phyloP scores from a whole-genome alignment of 768 basidiomycete species.

The Lentinula detonsa region DNA sequence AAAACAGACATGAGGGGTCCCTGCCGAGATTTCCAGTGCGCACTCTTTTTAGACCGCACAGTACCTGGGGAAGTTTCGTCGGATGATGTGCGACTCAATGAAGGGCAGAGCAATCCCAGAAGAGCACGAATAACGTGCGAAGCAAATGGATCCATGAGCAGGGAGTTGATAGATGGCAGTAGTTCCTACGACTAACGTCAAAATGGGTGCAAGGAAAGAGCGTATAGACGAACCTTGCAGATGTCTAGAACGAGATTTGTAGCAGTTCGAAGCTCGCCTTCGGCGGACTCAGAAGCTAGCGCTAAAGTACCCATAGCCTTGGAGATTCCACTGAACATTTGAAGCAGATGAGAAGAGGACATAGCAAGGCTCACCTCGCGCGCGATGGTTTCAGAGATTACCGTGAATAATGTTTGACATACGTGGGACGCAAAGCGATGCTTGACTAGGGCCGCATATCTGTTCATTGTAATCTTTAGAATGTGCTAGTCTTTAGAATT shows the following conservation, averaged over 20 bases:
- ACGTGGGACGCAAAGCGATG: conserved; percentile 97
- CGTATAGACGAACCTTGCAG: conserved; percentile 43
- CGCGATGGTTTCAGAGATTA: conserved; percentile 55
- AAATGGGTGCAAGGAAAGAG: neutral
- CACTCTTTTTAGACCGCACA: conserved; percentile 81
- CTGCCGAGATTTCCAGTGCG: conserved; percentile 75
- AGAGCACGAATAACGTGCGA: conserved; percentile 86
- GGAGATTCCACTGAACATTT: neutral
- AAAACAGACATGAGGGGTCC: conserved; percentile 81
- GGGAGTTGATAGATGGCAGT: conserved; percentile 48
- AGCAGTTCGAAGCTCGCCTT: conserved; percentile 64
- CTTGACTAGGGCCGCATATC: conserved; percentile 58
- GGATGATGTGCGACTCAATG: conserved; percentile 37
- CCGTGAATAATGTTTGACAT: conserved; percentile 79
- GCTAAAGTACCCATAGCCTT: neutral
- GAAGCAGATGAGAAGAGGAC: neutral
- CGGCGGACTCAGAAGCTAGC: conserved; percentile 29
- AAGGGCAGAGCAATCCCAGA: conserved; percentile 70
- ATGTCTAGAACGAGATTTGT: conserved; percentile 59
- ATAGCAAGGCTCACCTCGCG: conserved; percentile 49
- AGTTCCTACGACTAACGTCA: conserved; percentile 50
- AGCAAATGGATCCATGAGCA: conserved; percentile 82
- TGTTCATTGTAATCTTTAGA: conserved; percentile 15
- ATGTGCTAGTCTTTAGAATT: neutral
- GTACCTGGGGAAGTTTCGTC: conserved; percentile 28